Base-by-base conservation (phyloP, 305 asterid species). In the Fraxinus albicans region DNA sequence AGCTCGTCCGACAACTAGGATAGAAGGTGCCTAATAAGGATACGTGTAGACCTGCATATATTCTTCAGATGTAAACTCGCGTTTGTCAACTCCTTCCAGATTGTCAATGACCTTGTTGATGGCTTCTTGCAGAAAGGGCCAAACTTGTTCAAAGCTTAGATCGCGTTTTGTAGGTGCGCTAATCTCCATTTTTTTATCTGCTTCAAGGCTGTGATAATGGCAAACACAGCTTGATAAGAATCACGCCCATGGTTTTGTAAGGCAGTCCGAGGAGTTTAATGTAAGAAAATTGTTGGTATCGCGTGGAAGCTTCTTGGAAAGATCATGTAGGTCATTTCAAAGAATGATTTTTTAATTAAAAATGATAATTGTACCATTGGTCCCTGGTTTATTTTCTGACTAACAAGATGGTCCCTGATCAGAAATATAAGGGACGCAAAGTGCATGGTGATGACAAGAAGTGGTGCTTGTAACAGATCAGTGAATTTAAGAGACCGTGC, bases 111-210 rank as follows among this genome's bases (percentile, higher is more conserved):
- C 29, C 83, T 81, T 90, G 79, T 89, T 73, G 44, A 90, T 77
- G 77, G 82, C 86, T 85, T 76, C 87, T 76, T 90, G 89, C 79
- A 90, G 79, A 55, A 87, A 27, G 21, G 84, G 80, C 88, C 89
- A 88, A 55, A 87, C 91, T 85, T 83, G 85, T 33, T 90, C 89
- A 82, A 84, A 86, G 60, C 72, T 86, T 33, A 60, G 0, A 0
- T 3, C 21, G 23, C 15, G 1, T 35, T 35, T 35, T 35, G 40
- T 35, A 35, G 40, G 1, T 35, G 40, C 83, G 44, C 34, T 76
- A 63, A 44, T 70, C 67, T 4, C 79, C 77, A 35, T 2, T 29
- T 84, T 13, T 47, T 77, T 76, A 42, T 67, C 73, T 69, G 75
- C 72, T 3, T 58, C 10, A 34, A 33, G 69, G 80, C 86, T 82